Evolutionary conservation across 2,329 filamentous ascomycete species (phyloP).

Genomic region (Cryphonectria nitschkei): DNA sequence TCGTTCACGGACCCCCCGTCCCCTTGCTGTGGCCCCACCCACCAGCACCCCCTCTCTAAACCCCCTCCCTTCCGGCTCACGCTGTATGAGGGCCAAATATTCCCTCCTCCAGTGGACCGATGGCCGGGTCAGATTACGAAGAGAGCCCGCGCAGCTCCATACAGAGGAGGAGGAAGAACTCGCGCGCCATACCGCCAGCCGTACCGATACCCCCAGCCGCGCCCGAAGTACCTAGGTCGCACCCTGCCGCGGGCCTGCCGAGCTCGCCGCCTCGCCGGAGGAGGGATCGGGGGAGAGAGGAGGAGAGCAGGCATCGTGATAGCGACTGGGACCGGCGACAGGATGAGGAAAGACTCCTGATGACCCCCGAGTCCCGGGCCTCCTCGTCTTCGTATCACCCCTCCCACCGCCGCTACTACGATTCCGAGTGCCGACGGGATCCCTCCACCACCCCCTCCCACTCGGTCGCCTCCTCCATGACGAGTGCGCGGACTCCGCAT

Average conservation of each 20-base stretch:
- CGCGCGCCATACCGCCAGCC: slow-evolving; percentile 32
- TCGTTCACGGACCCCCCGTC: slow-evolving; percentile 4
- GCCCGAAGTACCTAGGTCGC: slow-evolving; percentile 37
- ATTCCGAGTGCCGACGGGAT: slow-evolving; percentile 17
- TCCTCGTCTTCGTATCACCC: slow-evolving; percentile 27
- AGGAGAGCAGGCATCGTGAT: slow-evolving; percentile 7
- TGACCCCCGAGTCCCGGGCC: slow-evolving; percentile 26
- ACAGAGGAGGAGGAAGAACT: slow-evolving; percentile 31
- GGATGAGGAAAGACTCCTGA: slow-evolving; percentile 26
- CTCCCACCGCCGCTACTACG: slow-evolving; percentile 21
- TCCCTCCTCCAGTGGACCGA: slow-evolving; percentile 33
- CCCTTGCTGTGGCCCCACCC: slow-evolving; percentile 6
- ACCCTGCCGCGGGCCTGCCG: slow-evolving; percentile 31
- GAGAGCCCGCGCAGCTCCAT: slow-evolving; percentile 35
- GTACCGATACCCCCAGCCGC: slow-evolving; percentile 32
- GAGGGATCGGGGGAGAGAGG: slow-evolving; percentile 4
- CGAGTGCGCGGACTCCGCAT: slow-evolving; percentile 38
- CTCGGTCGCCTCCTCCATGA: slow-evolving; percentile 32
- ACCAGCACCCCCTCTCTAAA: background rate
- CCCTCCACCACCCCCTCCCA: slow-evolving; percentile 29
- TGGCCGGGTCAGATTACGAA: slow-evolving; percentile 37
- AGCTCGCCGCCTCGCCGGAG: slow-evolving; percentile 37
- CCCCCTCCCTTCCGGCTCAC: background rate
- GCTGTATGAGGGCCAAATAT: background rate
- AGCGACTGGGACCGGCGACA: slow-evolving; percentile 18